Evolutionary conservation across 2,329 filamentous ascomycete species (phyloP).

Genomic region (Fusarium sacchari): DNA sequence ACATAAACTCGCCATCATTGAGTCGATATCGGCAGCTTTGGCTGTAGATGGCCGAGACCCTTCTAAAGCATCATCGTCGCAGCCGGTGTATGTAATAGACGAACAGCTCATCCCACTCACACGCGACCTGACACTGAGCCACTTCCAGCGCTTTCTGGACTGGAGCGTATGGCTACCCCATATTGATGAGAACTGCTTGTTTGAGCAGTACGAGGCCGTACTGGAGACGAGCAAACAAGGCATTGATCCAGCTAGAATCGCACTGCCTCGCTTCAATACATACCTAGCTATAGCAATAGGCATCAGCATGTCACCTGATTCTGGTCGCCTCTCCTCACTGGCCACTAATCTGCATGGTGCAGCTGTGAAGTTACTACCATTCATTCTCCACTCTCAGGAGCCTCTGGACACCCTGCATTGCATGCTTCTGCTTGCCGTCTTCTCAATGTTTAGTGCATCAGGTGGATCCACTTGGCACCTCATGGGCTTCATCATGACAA

Average conservation of each 20-base stretch:
- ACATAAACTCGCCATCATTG: slow-evolving; percentile 12
- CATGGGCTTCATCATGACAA: slow-evolving; percentile 13
- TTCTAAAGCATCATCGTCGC: neutral
- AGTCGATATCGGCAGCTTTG: slow-evolving; percentile 11
- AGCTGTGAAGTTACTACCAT: neutral
- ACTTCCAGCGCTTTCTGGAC: neutral
- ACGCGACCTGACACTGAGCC: neutral
- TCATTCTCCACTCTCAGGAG: slow-evolving; percentile 1
- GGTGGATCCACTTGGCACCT: slow-evolving; percentile 23
- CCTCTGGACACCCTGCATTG: slow-evolving; percentile 8
- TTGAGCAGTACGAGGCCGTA: slow-evolving; percentile 4
- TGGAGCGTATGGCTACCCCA: slow-evolving; percentile 15
- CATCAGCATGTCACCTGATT: slow-evolving; percentile 14
- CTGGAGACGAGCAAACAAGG: neutral
- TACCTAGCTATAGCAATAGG: slow-evolving; percentile 10
- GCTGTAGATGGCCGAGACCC: slow-evolving; percentile 16
- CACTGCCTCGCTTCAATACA: slow-evolving; percentile 5
- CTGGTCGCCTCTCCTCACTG: neutral
- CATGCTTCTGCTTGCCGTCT: slow-evolving; percentile 6
- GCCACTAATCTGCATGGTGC: neutral
- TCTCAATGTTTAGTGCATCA: slow-evolving; percentile 1
- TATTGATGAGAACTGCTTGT: neutral
- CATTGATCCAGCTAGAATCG: neutral
- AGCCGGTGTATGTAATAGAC: neutral
- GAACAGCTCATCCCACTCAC: neutral